These are phyloP conservation scores for Backusella luteola DNA, from an alignment of 192 early-diverging fungal species.

Conservation along the genomic window DNA sequence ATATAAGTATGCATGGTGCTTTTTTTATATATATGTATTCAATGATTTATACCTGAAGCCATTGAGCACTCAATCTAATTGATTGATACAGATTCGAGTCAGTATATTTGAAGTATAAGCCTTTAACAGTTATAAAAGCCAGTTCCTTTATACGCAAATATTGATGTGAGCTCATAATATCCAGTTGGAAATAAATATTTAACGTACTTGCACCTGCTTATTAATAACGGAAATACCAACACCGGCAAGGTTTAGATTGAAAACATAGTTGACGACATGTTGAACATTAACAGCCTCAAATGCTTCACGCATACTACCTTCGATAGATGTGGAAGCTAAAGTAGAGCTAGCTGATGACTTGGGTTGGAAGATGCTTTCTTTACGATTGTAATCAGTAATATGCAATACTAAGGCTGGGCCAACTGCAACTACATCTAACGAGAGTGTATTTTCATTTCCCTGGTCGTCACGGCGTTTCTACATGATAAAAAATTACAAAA, in stretches of 20 bases:
- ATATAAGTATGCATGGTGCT: background rate
- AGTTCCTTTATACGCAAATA: slow-evolving; percentile 56
- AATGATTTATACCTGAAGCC: slow-evolving; percentile 53
- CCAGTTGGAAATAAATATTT: background rate
- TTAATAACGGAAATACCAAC: slow-evolving; percentile 82
- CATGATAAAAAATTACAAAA: background rate
- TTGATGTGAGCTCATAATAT: background rate
- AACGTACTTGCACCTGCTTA: slow-evolving; percentile 41
- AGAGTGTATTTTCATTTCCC: slow-evolving; percentile 33
- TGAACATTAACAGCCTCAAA: slow-evolving; percentile 40
- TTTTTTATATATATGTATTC: background rate
- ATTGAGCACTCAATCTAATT: slow-evolving; percentile 61
- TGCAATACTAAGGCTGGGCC: slow-evolving; percentile 53
- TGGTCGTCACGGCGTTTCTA: background rate
- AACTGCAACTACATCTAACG: slow-evolving; percentile 57
- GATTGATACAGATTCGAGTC: slow-evolving; percentile 70
- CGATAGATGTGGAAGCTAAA: slow-evolving; percentile 12
- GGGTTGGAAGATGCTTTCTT: slow-evolving; percentile 43
- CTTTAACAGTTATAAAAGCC: slow-evolving; percentile 68
- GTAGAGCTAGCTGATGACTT: slow-evolving; percentile 31
- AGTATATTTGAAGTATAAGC: slow-evolving; percentile 61
- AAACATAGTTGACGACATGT: slow-evolving; percentile 36
- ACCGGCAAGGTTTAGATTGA: slow-evolving; percentile 65
- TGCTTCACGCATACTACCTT: slow-evolving; percentile 25
- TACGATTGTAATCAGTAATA: slow-evolving; percentile 50